Evolutionary conservation across 2,329 filamentous ascomycete genomes (phyloP).

Genomic region (Trichoderma sp.): DNA sequence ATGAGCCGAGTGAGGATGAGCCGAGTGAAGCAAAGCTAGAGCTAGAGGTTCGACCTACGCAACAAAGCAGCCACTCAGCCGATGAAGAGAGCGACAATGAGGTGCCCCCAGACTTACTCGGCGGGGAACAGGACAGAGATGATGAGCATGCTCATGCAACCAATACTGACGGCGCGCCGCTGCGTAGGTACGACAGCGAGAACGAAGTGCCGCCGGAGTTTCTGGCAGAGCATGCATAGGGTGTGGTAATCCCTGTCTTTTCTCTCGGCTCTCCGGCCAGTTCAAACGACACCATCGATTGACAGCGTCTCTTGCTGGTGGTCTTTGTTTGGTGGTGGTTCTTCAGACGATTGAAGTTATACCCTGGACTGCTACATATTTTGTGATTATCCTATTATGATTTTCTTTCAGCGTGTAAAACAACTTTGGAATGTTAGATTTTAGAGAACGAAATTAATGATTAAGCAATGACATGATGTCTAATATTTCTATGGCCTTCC

Average conservation of each 20-base stretch:
- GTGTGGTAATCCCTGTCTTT: background rate
- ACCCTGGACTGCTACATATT: background rate
- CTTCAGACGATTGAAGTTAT: background rate
- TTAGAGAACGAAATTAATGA: background rate
- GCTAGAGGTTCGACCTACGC: background rate
- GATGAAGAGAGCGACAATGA: slow-evolving; percentile 27
- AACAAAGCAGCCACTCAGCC: background rate
- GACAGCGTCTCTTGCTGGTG: background rate
- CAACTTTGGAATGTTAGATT: background rate
- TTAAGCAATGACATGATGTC: background rate
- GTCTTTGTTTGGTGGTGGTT: background rate
- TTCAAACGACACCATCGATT: background rate
- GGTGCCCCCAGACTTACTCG: slow-evolving; percentile 29
- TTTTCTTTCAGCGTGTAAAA: background rate
- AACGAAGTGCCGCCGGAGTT: slow-evolving; percentile 55
- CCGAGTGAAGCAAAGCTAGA: background rate
- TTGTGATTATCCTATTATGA: background rate
- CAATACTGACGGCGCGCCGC: slow-evolving; percentile 21
- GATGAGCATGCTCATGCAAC: slow-evolving; percentile 22
- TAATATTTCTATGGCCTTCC: background rate
- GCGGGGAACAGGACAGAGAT: slow-evolving; percentile 31
- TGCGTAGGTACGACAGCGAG: slow-evolving; percentile 38
- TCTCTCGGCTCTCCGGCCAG: background rate
- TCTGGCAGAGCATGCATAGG: slow-evolving; percentile 42
- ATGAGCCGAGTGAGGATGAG: background rate